Evolutionary conservation across 2,329 filamentous ascomycete genomes (phyloP).

Genomic region (Colletotrichum sp.): DNA sequence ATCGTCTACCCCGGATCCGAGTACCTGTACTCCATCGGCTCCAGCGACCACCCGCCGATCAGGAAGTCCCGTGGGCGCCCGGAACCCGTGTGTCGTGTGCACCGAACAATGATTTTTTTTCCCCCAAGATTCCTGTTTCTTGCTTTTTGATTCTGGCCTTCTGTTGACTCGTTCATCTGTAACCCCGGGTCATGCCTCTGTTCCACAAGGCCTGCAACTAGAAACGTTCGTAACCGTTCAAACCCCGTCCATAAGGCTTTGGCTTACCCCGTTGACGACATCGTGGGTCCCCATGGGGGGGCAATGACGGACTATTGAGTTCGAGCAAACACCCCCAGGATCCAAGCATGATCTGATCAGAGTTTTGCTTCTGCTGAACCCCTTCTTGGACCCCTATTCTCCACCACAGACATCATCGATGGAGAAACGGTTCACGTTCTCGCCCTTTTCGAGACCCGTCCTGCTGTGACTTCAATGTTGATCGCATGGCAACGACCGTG

Average conservation of each 20-base stretch:
- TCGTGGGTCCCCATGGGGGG: constrained; percentile 1
- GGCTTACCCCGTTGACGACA: constrained; percentile 1
- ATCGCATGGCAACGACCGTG: neutral
- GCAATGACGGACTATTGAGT: neutral
- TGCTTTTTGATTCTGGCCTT: neutral
- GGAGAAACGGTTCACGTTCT: neutral
- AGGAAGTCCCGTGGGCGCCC: neutral
- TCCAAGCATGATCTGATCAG: neutral
- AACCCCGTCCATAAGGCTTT: neutral
- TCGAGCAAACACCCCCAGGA: neutral
- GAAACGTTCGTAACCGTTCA: neutral
- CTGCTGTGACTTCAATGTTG: neutral
- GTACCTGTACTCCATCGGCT: neutral
- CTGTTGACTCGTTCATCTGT: neutral
- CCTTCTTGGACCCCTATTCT: constrained; percentile 12
- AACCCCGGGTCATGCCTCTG: neutral
- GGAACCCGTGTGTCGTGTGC: neutral
- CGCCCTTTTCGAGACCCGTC: neutral
- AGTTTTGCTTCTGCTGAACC: neutral
- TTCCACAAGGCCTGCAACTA: neutral
- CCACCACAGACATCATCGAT: constrained; percentile 14
- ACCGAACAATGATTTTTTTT: neutral
- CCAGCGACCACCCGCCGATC: constrained; percentile 7
- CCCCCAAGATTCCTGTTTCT: neutral
- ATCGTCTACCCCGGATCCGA: constrained; percentile 18